phyloP scores from a whole-genome alignment of 2,329 filamentous ascomycete genomes.

The Alternaria triticimaculans region DNA sequence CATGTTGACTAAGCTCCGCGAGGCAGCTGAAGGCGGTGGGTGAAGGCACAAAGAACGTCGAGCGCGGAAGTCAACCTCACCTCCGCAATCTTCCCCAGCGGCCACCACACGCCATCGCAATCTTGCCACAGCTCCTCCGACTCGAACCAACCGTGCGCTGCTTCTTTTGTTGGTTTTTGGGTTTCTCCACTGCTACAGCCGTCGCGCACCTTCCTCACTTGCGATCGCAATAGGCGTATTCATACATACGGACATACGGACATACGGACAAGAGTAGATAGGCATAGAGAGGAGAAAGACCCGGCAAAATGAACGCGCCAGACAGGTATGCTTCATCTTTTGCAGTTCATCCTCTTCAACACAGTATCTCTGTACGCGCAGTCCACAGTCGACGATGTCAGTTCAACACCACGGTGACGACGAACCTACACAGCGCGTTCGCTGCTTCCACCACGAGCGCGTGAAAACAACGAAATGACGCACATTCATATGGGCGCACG shows the following conservation, averaged over 20 bases:
- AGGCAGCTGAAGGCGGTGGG: conserved; percentile 22
- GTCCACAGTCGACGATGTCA: conserved; percentile 1
- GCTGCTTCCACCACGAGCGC: conserved; percentile 2
- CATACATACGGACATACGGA: background rate
- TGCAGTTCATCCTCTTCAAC: background rate
- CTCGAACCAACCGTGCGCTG: background rate
- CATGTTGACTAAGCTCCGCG: conserved; percentile 3
- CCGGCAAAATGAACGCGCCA: conserved; percentile 46
- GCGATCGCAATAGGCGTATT: conserved; percentile 1
- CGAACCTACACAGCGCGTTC: conserved; percentile 6
- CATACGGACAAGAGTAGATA: conserved; percentile 4
- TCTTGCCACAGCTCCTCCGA: background rate
- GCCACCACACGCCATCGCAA: background rate
- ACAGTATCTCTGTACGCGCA: conserved; percentile 8
- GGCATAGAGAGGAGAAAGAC: conserved; percentile 9
- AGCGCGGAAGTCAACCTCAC: conserved; percentile 13
- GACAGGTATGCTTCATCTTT: conserved; percentile 39
- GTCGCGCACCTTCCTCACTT: conserved; percentile 1
- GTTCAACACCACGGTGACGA: background rate
- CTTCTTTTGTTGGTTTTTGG: background rate
- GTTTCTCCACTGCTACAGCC: background rate
- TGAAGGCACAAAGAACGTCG: conserved; percentile 24
- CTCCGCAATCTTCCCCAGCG: conserved; percentile 13
- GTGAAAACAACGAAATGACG: background rate
- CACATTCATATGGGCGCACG: background rate